A percentile compares a stretch with the other conserved stretches of the same genome.
Conservation (phyloP, 306 rosid genomes). For the Herpetospermum pedunculosum region DNA sequence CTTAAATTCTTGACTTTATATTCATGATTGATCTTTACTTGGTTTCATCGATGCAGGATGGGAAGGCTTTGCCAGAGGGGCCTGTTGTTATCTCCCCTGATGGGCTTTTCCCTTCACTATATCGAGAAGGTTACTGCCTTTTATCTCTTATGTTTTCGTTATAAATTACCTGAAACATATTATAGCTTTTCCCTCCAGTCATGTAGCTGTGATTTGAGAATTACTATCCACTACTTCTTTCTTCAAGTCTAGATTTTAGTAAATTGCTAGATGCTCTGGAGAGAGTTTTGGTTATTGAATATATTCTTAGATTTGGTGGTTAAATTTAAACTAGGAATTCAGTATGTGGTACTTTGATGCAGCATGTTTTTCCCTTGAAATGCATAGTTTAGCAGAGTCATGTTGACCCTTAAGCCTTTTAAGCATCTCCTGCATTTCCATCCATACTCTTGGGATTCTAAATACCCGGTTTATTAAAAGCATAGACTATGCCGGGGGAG, state of each 20-base stretch:
- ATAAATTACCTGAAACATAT: neutral
- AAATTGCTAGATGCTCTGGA: neutral
- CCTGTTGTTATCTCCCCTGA: conserved; percentile 97
- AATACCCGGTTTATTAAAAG: neutral
- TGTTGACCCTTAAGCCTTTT: neutral
- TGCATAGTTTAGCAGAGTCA: neutral
- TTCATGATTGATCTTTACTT: conserved; percentile 5
- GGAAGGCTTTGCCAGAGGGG: conserved; percentile 85
- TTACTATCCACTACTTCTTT: neutral
- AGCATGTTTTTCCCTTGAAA: neutral
- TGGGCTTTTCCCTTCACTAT: conserved; percentile 91
- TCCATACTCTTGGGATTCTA: neutral
- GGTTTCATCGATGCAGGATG: conserved; percentile 45
- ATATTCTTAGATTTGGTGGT: neutral
- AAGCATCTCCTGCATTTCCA: neutral
- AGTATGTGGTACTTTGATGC: neutral
- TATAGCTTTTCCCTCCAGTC: neutral
- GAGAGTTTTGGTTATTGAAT: neutral
- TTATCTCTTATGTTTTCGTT: neutral
- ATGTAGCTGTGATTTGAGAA: neutral
- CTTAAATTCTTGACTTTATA: conserved; percentile 12
- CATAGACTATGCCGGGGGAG: neutral
- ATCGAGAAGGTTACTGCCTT: conserved; percentile 67
- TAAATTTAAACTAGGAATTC: neutral
- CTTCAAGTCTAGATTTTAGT: neutral